Conservation (phyloP, 2,329 filamentous ascomycete species). For the Cephalotrichum gorgonifer region DNA sequence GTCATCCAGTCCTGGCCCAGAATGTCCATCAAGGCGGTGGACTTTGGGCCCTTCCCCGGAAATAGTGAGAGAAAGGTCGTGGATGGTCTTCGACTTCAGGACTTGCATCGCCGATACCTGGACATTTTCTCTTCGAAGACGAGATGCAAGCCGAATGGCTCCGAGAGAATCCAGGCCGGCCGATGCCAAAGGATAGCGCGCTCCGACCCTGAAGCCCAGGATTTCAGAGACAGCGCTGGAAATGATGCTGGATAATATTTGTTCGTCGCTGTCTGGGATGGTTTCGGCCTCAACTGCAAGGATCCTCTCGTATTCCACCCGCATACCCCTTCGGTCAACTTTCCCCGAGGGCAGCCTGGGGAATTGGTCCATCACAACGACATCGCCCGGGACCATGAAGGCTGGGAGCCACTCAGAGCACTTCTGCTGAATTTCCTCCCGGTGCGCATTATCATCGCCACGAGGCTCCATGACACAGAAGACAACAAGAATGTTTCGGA, state of each 20-base stretch:
- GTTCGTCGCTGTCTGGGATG: not conserved
- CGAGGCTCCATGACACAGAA: slow-evolving; percentile 52
- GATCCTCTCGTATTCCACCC: slow-evolving; percentile 31
- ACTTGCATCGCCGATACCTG: slow-evolving; percentile 49
- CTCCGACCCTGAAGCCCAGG: slow-evolving; percentile 25
- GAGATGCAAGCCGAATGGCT: slow-evolving; percentile 45
- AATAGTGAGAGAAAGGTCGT: not conserved
- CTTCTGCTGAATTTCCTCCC: slow-evolving; percentile 38
- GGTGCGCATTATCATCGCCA: slow-evolving; percentile 12
- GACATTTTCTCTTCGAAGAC: slow-evolving; percentile 47
- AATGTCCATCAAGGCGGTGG: not conserved
- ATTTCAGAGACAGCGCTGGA: slow-evolving; percentile 26
- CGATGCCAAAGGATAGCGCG: slow-evolving; percentile 33
- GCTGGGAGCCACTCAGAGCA: slow-evolving; percentile 69
- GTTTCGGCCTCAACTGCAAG: slow-evolving; percentile 1
- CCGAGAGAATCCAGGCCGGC: slow-evolving; percentile 54
- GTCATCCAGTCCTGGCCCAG: not conserved
- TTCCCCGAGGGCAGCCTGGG: slow-evolving; percentile 78
- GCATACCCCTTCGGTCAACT: slow-evolving; percentile 58
- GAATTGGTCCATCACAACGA: slow-evolving; percentile 53
- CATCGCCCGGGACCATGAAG: slow-evolving; percentile 74
- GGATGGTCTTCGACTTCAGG: slow-evolving; percentile 41
- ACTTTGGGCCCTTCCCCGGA: not conserved
- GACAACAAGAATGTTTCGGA: slow-evolving; percentile 58
- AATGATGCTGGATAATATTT: slow-evolving; percentile 17